Conservation (phyloP, 2,329 filamentous ascomycete species). For the Penicillium freii region DNA sequence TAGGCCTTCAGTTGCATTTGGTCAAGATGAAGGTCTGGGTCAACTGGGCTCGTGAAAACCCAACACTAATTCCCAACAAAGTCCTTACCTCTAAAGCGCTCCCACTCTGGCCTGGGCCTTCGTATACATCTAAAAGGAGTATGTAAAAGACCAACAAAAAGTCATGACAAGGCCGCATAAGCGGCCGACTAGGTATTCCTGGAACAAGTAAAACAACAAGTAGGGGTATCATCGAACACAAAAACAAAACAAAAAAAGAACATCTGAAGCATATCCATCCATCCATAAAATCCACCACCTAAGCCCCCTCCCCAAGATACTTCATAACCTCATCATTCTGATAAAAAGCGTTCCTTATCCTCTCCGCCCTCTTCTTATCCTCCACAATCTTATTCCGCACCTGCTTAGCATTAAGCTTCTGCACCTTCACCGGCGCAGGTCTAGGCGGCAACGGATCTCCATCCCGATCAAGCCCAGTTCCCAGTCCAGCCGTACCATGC, state of each 20-base stretch:
- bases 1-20: too few relatives aligned
- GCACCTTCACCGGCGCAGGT: constrained; percentile 42
- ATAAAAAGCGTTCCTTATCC: constrained; percentile 69
- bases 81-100: too few relatives aligned
- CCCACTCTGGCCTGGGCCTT: too few relatives aligned
- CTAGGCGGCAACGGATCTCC: constrained; percentile 27
- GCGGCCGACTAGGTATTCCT: too few relatives aligned
- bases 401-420: constrained; percentile 67
- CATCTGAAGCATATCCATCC: not conserved
- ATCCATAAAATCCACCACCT: not conserved
- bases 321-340: constrained; percentile 70
- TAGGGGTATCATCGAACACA: constrained; percentile 1
- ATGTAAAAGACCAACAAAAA: too few relatives aligned
- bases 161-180: too few relatives aligned
- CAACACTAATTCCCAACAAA: too few relatives aligned
- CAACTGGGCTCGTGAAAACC: too few relatives aligned
- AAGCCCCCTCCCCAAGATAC: constrained; percentile 57
- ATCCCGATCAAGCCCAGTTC: constrained; percentile 46
- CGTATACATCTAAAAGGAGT: too few relatives aligned
- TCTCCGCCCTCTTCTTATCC: constrained; percentile 62
- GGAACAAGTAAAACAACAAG: not conserved
- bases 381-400: constrained; percentile 61
- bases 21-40: too few relatives aligned
- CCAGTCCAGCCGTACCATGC: constrained; percentile 71
- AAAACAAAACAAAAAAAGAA: not conserved